Conservation (phyloP, 768 basidiomycete species). For the Pisolithus tinctorius region DNA sequence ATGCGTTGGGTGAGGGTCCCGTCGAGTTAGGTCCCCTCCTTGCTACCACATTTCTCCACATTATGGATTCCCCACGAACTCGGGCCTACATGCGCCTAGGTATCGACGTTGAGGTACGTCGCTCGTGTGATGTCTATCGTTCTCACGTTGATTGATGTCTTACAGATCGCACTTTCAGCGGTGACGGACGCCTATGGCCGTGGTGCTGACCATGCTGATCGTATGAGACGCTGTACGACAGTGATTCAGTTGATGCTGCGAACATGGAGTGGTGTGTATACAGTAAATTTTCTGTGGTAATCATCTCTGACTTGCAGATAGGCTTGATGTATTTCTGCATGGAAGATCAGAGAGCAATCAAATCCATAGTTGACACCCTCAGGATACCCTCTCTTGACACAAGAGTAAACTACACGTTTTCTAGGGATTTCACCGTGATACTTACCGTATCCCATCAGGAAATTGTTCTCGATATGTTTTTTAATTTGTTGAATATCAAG, state of each 20-base stretch:
- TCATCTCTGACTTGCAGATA: conserved; percentile 20
- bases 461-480: conserved; percentile 89
- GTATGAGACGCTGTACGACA: conserved; percentile 69
- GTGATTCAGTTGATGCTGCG: conserved; percentile 79
- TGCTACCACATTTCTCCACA: conserved; percentile 71
- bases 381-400: conserved; percentile 84
- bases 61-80: conserved; percentile 81
- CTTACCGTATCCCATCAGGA: conserved; percentile 49
- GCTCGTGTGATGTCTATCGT: not conserved
- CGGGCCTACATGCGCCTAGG: conserved; percentile 74
- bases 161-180: conserved; percentile 75
- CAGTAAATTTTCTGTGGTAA: not conserved
- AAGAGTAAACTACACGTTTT: conserved; percentile 41
- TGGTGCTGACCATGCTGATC: conserved; percentile 67
- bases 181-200: conserved; percentile 93
- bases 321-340: conserved; percentile 93
- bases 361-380: conserved; percentile 77
- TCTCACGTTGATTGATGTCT: not conserved
- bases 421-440: not conserved
- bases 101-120: conserved; percentile 78
- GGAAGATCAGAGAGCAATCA: conserved; percentile 80
- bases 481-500: conserved; percentile 87
- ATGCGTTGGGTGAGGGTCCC: conserved; percentile 87
- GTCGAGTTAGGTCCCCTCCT: conserved; percentile 73
- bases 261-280: conserved; percentile 83